Base-by-base conservation (phyloP, 192 early-diverging fungal genomes). In the Podochytrium sp. region DNA sequence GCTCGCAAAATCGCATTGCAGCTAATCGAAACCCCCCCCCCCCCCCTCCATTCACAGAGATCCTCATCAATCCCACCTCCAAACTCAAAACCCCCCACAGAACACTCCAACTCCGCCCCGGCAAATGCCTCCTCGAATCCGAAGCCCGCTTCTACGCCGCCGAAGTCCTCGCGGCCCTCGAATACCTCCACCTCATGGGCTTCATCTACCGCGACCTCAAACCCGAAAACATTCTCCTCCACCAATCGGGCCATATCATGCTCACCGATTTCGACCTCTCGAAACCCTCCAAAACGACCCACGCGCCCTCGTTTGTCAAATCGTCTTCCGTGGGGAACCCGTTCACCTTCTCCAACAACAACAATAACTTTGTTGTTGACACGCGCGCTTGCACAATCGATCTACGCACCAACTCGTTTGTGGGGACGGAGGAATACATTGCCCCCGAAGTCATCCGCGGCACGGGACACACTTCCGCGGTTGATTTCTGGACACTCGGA, bases 401-500 rank as follows among this genome's bases (percentile, higher is more conserved):
- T 41, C 55, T 76, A 53, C 86, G 95, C 61, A 98, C 97, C 3
- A 98, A 99, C 81, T 95, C 94, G 59, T 99, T 99, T 88, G 96
- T 98, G 20, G 97, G 97, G 6, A 99, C 97, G 2, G 96, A 98
- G 80, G 97, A 98, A 83, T 98, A 98, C 78, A 97, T 99, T 90
- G 95, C 97, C 25, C 97, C 97, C 42, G 97, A 99, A 79, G 95
- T 99, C 23, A 98, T 99, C 83, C 93, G 92, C 63, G 96, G 96
- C 43, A 84, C 86, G 51, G 96, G 96, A 16, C 96, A 99, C 83
- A 96, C 96, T 3, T 92, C 90, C 74, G 80, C 85, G 69, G 89
- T 99, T 12, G 98, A 99, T 84, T 99, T 97, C 95, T 99, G 98
- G 98, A 98, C 96, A 14, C 77, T 99, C 18, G 98, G 98, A 14